Base-by-base conservation (phyloP, 192 early-diverging fungal genomes). In the Funneliformis geosporum region DNA sequence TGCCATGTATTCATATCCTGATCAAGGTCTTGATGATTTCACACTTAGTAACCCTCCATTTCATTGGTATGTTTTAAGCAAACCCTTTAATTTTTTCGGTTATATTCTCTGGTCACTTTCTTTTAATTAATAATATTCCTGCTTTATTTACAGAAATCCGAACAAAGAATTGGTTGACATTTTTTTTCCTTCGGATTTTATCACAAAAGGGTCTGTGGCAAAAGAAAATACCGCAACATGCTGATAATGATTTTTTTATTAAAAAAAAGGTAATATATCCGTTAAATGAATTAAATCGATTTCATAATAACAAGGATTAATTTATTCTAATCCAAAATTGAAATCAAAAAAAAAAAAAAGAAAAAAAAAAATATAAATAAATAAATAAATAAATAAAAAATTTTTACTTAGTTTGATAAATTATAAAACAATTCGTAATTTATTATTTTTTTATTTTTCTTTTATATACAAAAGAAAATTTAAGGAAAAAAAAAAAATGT, bases 1-100 rank as follows among this genome's bases (percentile, higher is more conserved):
- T 69, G 66, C 66, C 18, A 69, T 69, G 40, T 69, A 69, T 42
- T 69, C 67, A 69, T 69, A 69, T 69, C 67, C 67, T n/a, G 8
- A 39, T 1, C 67, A 69, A 39, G 40, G 67, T n/a, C 33, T 69
- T 69, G 67, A 69, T 25, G 67, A 69, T 42, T 39, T 69, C 21
- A 40, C 67, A n/a, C 67, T 69, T n/a, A 69, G 21, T n/a, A 69
- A 69, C n/a, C 67, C 28, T n/a, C 67, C 39, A 43, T 69, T 40
- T 7, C 67, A 69, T 14, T 69, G 67, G 67, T 69, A 16, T 21
- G 67, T 43, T 65, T 55, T 18, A 18, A n/a, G n/a, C n/a, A 46
- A 55, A 55, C 2, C 8, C 4, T 18, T 55, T 55, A 16, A 18
- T 4, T 14, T 55, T 9, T 47, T 14, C 1, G n/a, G n/a, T n/a